These are phyloP conservation scores for Penicillium decumbens DNA, from an alignment of 2,329 filamentous ascomycete genomes.

Conservation along the genomic window DNA sequence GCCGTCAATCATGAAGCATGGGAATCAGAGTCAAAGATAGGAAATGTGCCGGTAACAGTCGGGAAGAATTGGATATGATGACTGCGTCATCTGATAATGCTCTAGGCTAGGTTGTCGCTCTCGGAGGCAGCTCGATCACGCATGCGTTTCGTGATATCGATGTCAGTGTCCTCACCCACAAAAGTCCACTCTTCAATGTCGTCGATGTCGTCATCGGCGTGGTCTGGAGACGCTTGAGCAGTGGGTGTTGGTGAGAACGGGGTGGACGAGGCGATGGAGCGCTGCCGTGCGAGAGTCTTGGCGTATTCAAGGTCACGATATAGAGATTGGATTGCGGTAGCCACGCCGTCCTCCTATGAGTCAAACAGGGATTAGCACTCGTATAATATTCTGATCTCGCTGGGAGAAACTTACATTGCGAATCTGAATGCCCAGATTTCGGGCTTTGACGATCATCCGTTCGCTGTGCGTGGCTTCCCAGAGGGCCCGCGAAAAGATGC, in stretches of 20 bases:
- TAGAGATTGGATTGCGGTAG: constrained; percentile 81
- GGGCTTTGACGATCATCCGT: constrained; percentile 85
- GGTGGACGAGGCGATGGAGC: constrained; percentile 34
- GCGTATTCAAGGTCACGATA: constrained; percentile 96
- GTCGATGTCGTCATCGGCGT: constrained; percentile 51
- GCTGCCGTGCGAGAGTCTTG: constrained; percentile 70
- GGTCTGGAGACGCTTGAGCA: constrained; percentile 37
- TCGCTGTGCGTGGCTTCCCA: constrained; percentile 90
- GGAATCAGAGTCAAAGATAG: background rate
- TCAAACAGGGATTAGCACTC: constrained; percentile 24
- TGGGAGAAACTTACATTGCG: constrained; percentile 60
- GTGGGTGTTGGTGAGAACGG: constrained; percentile 32
- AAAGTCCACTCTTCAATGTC: constrained; percentile 88
- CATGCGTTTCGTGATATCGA: constrained; percentile 36
- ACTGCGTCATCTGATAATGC: constrained; percentile 9
- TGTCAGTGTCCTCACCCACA: constrained; percentile 60
- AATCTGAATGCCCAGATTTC: constrained; percentile 77
- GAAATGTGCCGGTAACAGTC: background rate
- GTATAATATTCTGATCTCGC: background rate
- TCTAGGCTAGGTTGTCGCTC: constrained; percentile 17
- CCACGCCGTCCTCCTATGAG: constrained; percentile 78
- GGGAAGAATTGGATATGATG: background rate
- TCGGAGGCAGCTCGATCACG: constrained; percentile 31
- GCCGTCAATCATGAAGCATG: background rate
- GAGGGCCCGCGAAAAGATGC: constrained; percentile 74